These are phyloP conservation scores for Phycomyces blakesleeanus DNA, from an alignment of 192 early-diverging fungal species.

Conservation along the genomic window DNA sequence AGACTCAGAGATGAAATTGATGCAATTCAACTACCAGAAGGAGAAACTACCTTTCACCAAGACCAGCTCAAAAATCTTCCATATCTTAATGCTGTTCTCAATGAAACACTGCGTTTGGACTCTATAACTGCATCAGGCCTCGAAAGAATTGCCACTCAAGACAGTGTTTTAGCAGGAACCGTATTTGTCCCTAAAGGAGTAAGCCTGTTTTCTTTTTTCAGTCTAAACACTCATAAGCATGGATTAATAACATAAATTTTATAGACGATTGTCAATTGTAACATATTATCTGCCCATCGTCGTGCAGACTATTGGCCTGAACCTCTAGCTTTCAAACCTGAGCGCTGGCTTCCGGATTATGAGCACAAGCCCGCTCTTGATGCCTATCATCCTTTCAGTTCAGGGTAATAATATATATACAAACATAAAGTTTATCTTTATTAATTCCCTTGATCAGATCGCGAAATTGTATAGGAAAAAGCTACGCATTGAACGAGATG, in stretches of 20 bases:
- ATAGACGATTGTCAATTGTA: conserved; percentile 10
- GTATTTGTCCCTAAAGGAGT: conserved; percentile 25
- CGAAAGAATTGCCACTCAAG: conserved; percentile 13
- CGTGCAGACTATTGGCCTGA: conserved; percentile 37
- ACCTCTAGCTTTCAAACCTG: conserved; percentile 43
- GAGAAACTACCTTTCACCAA: conserved; percentile 21
- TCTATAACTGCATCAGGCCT: conserved; percentile 24
- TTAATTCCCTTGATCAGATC: conserved; percentile 16
- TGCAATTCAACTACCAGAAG: conserved; percentile 3
- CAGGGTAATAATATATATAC: conserved; percentile 30
- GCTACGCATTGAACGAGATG: conserved; percentile 47
- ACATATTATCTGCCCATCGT: conserved; percentile 13
- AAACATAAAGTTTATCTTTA: not conserved
- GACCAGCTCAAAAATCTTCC: conserved; percentile 33
- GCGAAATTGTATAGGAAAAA: conserved; percentile 44
- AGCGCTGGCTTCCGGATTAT: conserved; percentile 41
- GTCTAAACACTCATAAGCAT: not conserved
- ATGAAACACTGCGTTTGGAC: conserved; percentile 33
- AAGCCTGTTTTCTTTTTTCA: not conserved
- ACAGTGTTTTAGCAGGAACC: conserved; percentile 13
- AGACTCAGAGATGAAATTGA: conserved; percentile 40
- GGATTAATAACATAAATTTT: not conserved
- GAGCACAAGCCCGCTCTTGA: conserved; percentile 15
- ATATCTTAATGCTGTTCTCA: conserved; percentile 39
- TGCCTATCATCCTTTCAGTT: conserved; percentile 48